Base-by-base conservation (phyloP, 2,329 filamentous ascomycete genomes). In the Colletotrichum acutatum region DNA sequence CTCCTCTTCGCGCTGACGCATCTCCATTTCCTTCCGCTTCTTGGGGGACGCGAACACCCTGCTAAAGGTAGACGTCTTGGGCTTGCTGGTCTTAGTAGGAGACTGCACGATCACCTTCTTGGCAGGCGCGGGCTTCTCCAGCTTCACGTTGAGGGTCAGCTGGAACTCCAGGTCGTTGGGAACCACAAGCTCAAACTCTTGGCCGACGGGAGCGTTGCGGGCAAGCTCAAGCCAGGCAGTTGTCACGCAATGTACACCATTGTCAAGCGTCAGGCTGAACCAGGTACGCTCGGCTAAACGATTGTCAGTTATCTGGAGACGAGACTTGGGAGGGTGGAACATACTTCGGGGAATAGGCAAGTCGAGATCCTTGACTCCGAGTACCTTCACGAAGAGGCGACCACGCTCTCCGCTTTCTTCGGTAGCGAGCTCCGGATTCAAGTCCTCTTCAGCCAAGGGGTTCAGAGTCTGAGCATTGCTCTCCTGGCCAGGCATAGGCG, bases 161-260 rank as follows among this genome's bases (percentile, higher is more conserved):
- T 99, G 97, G 85, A 99, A 99, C 82, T 99, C 97, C n/a, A 99
- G 90, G 78, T 99, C 97, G 77, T 98, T 97, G 62, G 97, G 92
- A 30, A 99, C 97, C 37, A 98, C 95, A 57, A 99, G 91, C 84
- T 99, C 97, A 78, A 99, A 99, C 81, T 99, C 97, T 80, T 99
- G 97, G 7, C 96, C 97, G 77, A 99, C 98, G 0, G 97, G 95
- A 2, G 97, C 96, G 72, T 94, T 96, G 77, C 94, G 93, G 24
- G 95, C 95, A 72, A 99, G 87, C 82, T 99, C 97, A 9, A 98
- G 88, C 94, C 95, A 98, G 0, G 95, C 93, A 4, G 97, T 99
- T 0, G 97, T 99, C 19, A 99, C 97, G 79, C 97, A 99, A 82
- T 99, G 97, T 1, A 99, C 90, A 30, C 97, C 97, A 76, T 99